Percentiles rank a stretch among this genome's conserved stretches.
Evolutionary conservation across 495 filamentous ascomycete species (phyloP).

Genomic region (Staphylotrichum tortipilum): DNA sequence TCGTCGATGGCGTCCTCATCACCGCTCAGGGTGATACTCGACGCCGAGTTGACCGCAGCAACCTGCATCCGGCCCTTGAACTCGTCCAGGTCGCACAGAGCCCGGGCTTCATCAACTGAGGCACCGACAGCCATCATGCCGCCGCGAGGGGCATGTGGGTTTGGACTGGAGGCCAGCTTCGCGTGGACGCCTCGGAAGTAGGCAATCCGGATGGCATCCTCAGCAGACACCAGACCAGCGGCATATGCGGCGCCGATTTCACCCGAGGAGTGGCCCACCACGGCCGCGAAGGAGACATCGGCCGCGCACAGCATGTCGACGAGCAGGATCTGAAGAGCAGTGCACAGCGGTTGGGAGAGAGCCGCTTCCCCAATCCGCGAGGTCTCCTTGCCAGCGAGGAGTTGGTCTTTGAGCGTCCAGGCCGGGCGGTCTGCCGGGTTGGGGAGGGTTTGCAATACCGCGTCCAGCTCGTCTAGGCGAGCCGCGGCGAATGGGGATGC

Average conservation of each 20-base stretch:
- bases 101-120: background rate
- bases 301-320: slow-evolving; percentile 37
- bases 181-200: slow-evolving; percentile 14
- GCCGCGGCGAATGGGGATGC: background rate
- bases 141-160: background rate
- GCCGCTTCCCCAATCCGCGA: background rate
- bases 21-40: slow-evolving; percentile 39
- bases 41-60: slow-evolving; percentile 38
- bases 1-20: slow-evolving; percentile 25
- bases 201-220: slow-evolving; percentile 19
- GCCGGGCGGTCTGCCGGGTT: background rate
- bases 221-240: slow-evolving; percentile 26
- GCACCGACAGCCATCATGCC: background rate
- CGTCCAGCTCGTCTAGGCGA: background rate
- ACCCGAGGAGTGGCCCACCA: slow-evolving; percentile 52
- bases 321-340: slow-evolving; percentile 40
- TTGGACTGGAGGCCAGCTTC: background rate
- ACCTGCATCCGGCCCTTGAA: slow-evolving; percentile 4
- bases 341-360: slow-evolving; percentile 37
- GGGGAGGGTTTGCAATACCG: background rate
- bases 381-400: background rate
- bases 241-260: slow-evolving; percentile 49
- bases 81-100: background rate
- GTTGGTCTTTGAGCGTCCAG: background rate
- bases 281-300: slow-evolving; percentile 34